Base-by-base conservation (phyloP, 2,329 filamentous ascomycete genomes). In the Fusarium sp. region DNA sequence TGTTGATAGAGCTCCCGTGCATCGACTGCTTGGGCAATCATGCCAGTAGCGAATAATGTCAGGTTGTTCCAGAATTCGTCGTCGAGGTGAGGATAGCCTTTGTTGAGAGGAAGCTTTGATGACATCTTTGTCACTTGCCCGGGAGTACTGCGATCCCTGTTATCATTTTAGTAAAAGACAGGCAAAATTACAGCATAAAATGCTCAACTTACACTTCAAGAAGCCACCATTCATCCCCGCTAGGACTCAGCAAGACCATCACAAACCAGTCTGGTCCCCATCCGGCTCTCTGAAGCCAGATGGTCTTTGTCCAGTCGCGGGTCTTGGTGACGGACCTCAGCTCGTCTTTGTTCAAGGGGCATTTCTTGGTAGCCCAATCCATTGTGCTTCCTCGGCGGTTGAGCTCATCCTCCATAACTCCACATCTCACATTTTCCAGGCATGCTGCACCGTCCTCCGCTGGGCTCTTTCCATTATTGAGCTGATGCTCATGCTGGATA, bases 161-260 rank as follows among this genome's bases (percentile, higher is more conserved):
- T 14, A 20, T 44, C 11, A 34, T 49, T 57, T 76, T 63, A 76
- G 72, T 51, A 50, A 55, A 48, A n/a, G 17, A 36, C 39, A 43
- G 20, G 28, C 13, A 33, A 40, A n/a, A 17, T 18, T 22, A 26
- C n/a, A 15, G 26, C 31, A 20, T 18, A n/a, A 17, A 11, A 49
- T 9, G 26, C 7, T 34, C 15, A 50, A 58, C 86, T 81, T 81
- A 90, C 85, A 88, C 78, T 78, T 91, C 86, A 55, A 93, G 83
- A 63, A 95, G 82, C 89, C 91, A 95, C 92, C 93, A 97, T 65
- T 86, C 86, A 76, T 96, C 92, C 54, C 93, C 92, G 74, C 86
- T 85, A 75, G 92, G 84, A 76, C 91, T 90, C 76, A 94, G 85
- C 53, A 89, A 89, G 45, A 92, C 86, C 69, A 90, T 90, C 39